These are phyloP conservation scores for Pachyrhizus erosus DNA, from an alignment of 306 rosid genomes.

Conservation along the genomic window DNA sequence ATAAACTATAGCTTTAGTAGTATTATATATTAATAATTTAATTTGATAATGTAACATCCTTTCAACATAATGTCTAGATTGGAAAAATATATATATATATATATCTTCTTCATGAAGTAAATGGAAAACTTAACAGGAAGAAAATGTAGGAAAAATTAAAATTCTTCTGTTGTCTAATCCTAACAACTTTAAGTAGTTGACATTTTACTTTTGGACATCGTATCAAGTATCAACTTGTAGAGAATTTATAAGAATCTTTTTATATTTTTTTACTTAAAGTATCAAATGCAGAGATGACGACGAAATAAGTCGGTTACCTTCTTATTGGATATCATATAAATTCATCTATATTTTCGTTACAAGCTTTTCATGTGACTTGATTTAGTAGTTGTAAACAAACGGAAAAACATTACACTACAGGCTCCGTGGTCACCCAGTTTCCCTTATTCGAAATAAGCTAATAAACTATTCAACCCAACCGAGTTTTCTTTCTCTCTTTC, in stretches of 20 bases:
- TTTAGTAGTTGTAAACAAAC: neutral
- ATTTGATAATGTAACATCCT: no score
- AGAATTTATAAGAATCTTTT: neutral
- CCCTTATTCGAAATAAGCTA: no score
- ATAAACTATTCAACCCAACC: neutral
- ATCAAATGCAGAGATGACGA: neutral
- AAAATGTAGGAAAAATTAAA: neutral
- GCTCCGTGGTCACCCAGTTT: no score
- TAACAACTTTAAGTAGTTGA: constrained; percentile 14
- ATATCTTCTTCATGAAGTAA: neutral
- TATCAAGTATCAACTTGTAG: neutral
- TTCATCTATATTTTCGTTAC: neutral
- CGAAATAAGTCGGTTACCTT: neutral
- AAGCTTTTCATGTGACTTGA: constrained; percentile 8
- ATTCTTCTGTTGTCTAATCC: neutral
- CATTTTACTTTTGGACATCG: neutral
- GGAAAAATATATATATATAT: no score
- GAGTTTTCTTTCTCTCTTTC: neutral
- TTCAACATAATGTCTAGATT: no score
- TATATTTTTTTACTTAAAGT: neutral
- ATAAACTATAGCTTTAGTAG: no score
- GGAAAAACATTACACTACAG: neutral
- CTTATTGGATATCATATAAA: neutral
- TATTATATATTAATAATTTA: no score
- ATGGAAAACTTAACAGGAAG: neutral